phyloP scores from a whole-genome alignment of 306 rosid genomes.

The Cicer bijugum region DNA sequence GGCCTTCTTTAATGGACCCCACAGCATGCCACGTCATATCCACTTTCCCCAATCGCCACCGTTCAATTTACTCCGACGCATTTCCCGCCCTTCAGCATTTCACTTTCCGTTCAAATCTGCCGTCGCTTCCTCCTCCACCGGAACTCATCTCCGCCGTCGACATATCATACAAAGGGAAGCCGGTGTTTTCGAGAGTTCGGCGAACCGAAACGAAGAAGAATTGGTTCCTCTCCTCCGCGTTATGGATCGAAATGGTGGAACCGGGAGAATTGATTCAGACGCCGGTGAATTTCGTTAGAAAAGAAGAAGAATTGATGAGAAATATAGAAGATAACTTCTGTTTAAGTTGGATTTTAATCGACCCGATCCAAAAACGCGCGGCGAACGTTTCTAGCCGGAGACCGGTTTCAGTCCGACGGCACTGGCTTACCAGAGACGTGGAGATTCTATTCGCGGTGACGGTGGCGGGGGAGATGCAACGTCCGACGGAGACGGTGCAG shows the following conservation, averaged over 20 bases:
- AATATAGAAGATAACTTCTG: constrained; percentile 60
- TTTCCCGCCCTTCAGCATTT: constrained; percentile 60
- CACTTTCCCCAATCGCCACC: constrained; percentile 67
- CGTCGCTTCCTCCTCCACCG: constrained; percentile 19
- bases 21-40: constrained; percentile 46
- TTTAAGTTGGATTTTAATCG: constrained; percentile 78
- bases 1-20: constrained; percentile 69
- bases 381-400: constrained; percentile 69
- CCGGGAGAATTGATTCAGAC: constrained; percentile 61
- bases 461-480: constrained; percentile 44
- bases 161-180: constrained; percentile 54
- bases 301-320: constrained; percentile 47
- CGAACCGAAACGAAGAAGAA: constrained; percentile 48
- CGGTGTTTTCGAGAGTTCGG: constrained; percentile 59
- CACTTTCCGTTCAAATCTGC: neutral
- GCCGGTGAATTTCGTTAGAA: constrained; percentile 43
- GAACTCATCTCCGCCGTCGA: constrained; percentile 78
- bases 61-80: constrained; percentile 68
- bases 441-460: constrained; percentile 59
- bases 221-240: constrained; percentile 62
- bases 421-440: constrained; percentile 79
- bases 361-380: constrained; percentile 55
- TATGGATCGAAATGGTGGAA: constrained; percentile 60
- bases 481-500: constrained; percentile 51
- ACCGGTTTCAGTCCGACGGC: constrained; percentile 64